phyloP scores from a whole-genome alignment of 495 filamentous ascomycete genomes.

The Apiosordaria backusii region DNA sequence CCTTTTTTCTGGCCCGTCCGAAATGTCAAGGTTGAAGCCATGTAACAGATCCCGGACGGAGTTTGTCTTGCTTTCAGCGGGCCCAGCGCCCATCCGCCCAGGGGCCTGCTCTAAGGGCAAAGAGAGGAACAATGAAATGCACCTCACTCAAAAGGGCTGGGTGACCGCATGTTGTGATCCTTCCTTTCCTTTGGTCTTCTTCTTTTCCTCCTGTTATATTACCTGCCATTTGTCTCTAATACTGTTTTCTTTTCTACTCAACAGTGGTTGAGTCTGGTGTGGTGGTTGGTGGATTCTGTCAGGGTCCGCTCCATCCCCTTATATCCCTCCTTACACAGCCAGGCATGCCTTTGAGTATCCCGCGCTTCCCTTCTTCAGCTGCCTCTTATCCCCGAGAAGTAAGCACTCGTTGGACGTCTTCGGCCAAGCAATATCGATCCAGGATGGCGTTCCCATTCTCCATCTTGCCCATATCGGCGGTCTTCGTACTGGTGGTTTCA shows the following conservation, averaged over 20 bases:
- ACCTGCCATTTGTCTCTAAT: slow-evolving; percentile 1
- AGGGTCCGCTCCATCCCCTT: slow-evolving; percentile 16
- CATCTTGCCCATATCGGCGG: slow-evolving; percentile 24
- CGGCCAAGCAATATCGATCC: slow-evolving; percentile 19
- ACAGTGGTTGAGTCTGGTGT: slow-evolving; percentile 5
- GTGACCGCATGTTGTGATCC: slow-evolving; percentile 9
- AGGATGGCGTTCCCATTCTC: slow-evolving; percentile 28
- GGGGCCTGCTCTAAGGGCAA: neutral
- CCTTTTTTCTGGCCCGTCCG: slow-evolving; percentile 16
- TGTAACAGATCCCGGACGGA: slow-evolving; percentile 31
- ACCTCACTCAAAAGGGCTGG: slow-evolving; percentile 1
- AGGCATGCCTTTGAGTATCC: slow-evolving; percentile 29
- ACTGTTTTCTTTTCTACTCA: slow-evolving; percentile 1
- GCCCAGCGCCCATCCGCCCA: slow-evolving; percentile 8
- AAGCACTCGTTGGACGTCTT: slow-evolving; percentile 19
- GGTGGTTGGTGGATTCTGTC: slow-evolving; percentile 19
- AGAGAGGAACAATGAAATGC: neutral
- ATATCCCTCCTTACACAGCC: neutral
- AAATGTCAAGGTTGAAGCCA: slow-evolving; percentile 12
- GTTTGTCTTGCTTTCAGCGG: slow-evolving; percentile 18
- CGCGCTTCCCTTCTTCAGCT: slow-evolving; percentile 27
- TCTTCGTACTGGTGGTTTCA: slow-evolving; percentile 25
- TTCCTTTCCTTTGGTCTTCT: slow-evolving; percentile 14
- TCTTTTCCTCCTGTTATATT: neutral
- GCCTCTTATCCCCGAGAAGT: slow-evolving; percentile 19